Evolutionary conservation across 352 stramenopile species (phyloP).

Genomic region (Phytophthora cajani): DNA sequence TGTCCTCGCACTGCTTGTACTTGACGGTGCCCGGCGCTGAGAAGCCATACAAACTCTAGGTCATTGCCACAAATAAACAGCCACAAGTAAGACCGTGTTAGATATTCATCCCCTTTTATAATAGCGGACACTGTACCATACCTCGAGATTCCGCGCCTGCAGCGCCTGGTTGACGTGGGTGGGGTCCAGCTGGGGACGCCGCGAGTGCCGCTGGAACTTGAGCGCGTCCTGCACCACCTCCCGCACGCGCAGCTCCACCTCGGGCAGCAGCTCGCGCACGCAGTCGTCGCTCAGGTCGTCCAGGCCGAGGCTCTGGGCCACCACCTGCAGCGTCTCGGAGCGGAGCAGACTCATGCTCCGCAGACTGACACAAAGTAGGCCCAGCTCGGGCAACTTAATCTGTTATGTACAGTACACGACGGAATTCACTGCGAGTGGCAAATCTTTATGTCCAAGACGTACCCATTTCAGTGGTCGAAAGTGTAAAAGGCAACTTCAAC

Average conservation of each 20-base stretch:
- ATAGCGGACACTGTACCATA: background rate
- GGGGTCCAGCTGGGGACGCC: constrained; percentile 60
- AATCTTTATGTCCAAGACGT: background rate
- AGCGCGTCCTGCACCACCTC: constrained; percentile 87
- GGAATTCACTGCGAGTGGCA: background rate
- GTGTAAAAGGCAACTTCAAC: background rate
- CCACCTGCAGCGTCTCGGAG: constrained; percentile 71
- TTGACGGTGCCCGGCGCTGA: constrained; percentile 52
- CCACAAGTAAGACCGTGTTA: background rate
- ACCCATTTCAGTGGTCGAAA: constrained; percentile 4
- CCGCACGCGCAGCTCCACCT: constrained; percentile 83
- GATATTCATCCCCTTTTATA: constrained; percentile 1
- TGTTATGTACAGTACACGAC: background rate
- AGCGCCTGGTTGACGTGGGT: constrained; percentile 84
- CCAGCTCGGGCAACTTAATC: background rate
- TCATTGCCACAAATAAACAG: background rate
- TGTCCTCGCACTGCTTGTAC: constrained; percentile 71
- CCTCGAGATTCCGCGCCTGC: constrained; percentile 75
- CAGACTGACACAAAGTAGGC: constrained; percentile 21
- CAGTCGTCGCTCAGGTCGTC: constrained; percentile 73
- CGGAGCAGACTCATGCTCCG: constrained; percentile 77
- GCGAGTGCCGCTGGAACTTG: constrained; percentile 84
- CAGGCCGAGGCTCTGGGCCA: constrained; percentile 78
- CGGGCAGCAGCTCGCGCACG: constrained; percentile 69
- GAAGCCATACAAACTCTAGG: constrained; percentile 80